Evolutionary conservation across 73 alveolate genomes (phyloP).

Genomic region (Urostyla sp.): DNA sequence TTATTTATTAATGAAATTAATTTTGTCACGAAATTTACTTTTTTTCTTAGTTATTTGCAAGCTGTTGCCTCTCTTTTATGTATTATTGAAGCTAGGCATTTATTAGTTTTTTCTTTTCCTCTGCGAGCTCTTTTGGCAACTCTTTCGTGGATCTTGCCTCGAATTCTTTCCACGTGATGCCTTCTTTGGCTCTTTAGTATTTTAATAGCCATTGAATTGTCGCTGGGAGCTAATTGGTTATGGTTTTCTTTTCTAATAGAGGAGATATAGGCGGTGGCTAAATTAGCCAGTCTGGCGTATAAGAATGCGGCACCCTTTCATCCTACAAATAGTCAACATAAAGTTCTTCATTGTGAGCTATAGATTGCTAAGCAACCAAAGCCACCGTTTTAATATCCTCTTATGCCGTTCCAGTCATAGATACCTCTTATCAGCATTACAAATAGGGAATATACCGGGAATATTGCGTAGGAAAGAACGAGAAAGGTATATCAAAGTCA

Average conservation of each 20-base stretch:
- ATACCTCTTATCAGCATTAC: slow-evolving; percentile 27
- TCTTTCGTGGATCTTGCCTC: slow-evolving; percentile 38
- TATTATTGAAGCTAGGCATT: no score
- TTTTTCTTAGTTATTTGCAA: neutral
- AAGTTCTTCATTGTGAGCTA: slow-evolving; percentile 65
- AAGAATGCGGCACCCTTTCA: slow-evolving; percentile 16
- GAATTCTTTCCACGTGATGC: slow-evolving; percentile 15
- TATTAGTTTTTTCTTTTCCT: slow-evolving; percentile 15
- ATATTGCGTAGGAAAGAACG: slow-evolving; percentile 68
- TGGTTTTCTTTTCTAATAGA: slow-evolving; percentile 45
- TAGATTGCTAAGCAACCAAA: slow-evolving; percentile 53
- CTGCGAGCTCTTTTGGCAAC: neutral
- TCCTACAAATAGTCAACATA: slow-evolving; percentile 65
- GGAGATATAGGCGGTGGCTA: slow-evolving; percentile 69
- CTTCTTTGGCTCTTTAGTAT: slow-evolving; percentile 29
- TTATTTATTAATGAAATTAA: neutral
- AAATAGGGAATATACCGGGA: slow-evolving; percentile 67
- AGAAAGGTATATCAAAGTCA: slow-evolving; percentile 75
- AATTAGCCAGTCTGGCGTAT: slow-evolving; percentile 70
- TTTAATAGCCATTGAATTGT: slow-evolving; percentile 17
- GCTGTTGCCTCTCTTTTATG: slow-evolving; percentile 17
- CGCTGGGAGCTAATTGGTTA: slow-evolving; percentile 42
- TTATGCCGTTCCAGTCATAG: neutral
- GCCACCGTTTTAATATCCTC: slow-evolving; percentile 57
- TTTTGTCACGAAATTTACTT: neutral